phyloP scores from a whole-genome alignment of 805 yeast genomes.

The Vanderwaltozyma polyspora region DNA sequence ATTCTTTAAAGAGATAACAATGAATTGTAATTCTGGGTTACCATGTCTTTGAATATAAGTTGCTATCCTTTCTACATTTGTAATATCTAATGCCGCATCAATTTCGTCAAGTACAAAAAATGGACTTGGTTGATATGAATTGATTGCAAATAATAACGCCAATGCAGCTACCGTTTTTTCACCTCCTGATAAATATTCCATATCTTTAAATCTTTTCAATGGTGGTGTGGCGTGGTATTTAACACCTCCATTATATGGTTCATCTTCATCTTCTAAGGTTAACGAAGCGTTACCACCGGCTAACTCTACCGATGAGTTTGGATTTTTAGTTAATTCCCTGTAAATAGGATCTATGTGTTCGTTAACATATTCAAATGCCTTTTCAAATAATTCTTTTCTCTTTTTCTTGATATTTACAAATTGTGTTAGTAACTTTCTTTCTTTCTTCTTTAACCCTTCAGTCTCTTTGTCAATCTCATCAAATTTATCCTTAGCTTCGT shows the following conservation, averaged over 20 bases:
- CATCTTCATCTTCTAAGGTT: slow-evolving; percentile 79
- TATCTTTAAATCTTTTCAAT: slow-evolving; percentile 80
- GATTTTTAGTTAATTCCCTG: slow-evolving; percentile 65
- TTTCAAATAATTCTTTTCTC: slow-evolving; percentile 54
- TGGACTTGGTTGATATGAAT: slow-evolving; percentile 85
- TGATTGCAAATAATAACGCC: slow-evolving; percentile 83
- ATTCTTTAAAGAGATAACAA: slow-evolving; percentile 85
- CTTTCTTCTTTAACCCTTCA: slow-evolving; percentile 47
- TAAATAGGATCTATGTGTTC: slow-evolving; percentile 63
- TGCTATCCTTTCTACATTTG: slow-evolving; percentile 81
- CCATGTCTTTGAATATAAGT: slow-evolving; percentile 67
- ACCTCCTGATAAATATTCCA: slow-evolving; percentile 91
- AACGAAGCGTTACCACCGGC: slow-evolving; percentile 91
- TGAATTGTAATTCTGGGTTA: slow-evolving; percentile 74
- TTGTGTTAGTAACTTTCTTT: slow-evolving; percentile 39
- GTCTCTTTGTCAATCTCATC: slow-evolving; percentile 56
- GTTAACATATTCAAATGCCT: slow-evolving; percentile 69
- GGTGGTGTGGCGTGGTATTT: slow-evolving; percentile 96
- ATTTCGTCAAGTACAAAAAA: slow-evolving; percentile 93
- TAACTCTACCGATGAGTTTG: slow-evolving; percentile 46
- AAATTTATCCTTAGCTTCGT: slow-evolving; percentile 52
- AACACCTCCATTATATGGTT: slow-evolving; percentile 74
- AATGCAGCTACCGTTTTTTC: slow-evolving; percentile 95
- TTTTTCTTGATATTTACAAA: slow-evolving; percentile 49
- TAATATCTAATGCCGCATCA: slow-evolving; percentile 93